These are phyloP conservation scores for Ophiocordyceps unilateralis DNA, from an alignment of 2,329 filamentous ascomycete genomes.

Conservation along the genomic window DNA sequence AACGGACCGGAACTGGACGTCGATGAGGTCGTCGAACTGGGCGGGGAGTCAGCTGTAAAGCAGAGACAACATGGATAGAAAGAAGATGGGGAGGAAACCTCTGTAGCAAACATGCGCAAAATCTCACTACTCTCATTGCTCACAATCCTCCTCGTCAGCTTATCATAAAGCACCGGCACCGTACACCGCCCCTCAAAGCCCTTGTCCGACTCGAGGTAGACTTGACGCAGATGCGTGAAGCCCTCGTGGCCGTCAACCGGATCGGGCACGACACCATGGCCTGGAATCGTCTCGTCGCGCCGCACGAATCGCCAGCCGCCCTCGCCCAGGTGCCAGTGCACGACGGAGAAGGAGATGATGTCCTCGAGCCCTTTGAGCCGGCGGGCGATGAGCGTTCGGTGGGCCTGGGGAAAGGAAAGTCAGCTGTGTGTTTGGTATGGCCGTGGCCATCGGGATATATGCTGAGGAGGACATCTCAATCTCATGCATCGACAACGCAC, in stretches of 20 bases:
- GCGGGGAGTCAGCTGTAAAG: too few relatives aligned
- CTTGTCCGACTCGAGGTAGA: conserved; percentile 62
- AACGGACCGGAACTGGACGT: conserved; percentile 38
- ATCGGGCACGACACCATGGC: conserved; percentile 47
- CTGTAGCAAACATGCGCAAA: conserved; percentile 71
- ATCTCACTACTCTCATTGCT: conserved; percentile 90
- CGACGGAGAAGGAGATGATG: conserved; percentile 60
- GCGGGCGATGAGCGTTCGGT: conserved; percentile 71
- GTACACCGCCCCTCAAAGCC: conserved; percentile 69
- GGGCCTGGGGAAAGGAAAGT: conserved; percentile 46
- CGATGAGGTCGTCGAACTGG: conserved; percentile 55
- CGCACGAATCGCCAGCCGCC: conserved; percentile 71
- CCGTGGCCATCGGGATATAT: too few relatives aligned
- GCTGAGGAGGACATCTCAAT: too few relatives aligned
- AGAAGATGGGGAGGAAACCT: conserved; percentile 26
- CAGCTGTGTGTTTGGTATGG: too few relatives aligned
- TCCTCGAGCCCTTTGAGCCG: conserved; percentile 87
- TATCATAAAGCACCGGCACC: conserved; percentile 75
- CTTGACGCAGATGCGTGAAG: conserved; percentile 52
- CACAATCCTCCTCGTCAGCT: conserved; percentile 57
- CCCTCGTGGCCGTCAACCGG: conserved; percentile 53
- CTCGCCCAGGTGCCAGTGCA: conserved; percentile 75
- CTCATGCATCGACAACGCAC: conserved; percentile 23
- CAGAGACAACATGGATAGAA: not conserved
- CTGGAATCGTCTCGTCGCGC: conserved; percentile 35